These are phyloP conservation scores for Penicillium brasilianum DNA, from an alignment of 2,329 filamentous ascomycete species.

Conservation along the genomic window DNA sequence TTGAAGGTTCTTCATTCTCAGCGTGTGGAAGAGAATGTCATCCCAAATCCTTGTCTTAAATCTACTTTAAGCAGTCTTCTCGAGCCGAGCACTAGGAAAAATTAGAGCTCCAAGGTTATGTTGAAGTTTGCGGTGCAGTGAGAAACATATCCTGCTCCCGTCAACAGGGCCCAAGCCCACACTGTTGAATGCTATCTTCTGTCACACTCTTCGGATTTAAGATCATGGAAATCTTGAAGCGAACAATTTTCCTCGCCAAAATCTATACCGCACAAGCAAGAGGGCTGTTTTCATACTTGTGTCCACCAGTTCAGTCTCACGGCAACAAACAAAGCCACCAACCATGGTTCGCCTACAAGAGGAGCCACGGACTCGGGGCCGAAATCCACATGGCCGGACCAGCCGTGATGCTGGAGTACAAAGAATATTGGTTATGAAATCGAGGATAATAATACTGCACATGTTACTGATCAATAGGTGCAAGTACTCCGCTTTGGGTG, in stretches of 20 bases:
- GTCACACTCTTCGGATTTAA: not conserved
- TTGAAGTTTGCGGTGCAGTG: not conserved
- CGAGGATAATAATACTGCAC: not conserved
- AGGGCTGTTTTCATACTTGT: not conserved
- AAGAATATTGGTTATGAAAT: not conserved
- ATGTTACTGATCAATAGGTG: not conserved
- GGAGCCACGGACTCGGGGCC: conserved; percentile 12
- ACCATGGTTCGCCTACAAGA: conserved; percentile 6
- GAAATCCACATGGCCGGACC: not conserved
- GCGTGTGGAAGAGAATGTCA: not conserved
- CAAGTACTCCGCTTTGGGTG: too few relatives aligned
- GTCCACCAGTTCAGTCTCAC: not conserved
- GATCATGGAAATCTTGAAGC: not conserved
- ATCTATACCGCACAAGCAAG: not conserved
- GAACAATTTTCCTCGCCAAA: not conserved
- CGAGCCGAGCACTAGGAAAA: not conserved
- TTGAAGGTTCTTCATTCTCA: not conserved
- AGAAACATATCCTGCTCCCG: not conserved
- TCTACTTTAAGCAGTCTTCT: not conserved
- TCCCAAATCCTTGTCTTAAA: too few relatives aligned
- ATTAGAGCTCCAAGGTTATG: too few relatives aligned
- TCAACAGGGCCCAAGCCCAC: not conserved
- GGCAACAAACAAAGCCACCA: conserved; percentile 15
- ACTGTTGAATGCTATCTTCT: too few relatives aligned
- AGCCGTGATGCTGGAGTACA: not conserved